These are phyloP conservation scores for Phylloporus sp. DNA, from an alignment of 1,284 basidiomycete species.

Conservation along the genomic window DNA sequence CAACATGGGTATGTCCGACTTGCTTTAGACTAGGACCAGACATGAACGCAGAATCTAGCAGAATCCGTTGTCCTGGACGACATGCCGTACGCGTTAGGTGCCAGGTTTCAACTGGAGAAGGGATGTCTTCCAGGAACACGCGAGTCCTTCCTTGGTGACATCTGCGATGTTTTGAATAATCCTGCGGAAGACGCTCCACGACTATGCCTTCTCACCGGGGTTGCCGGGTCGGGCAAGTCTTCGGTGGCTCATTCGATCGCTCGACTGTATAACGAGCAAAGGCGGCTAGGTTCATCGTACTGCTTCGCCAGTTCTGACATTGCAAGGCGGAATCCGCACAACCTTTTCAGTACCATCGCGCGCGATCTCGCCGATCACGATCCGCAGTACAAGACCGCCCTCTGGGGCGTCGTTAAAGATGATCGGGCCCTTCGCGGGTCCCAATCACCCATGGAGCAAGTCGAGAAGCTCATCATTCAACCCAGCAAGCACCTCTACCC, in stretches of 20 bases:
- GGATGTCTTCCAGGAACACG: background rate
- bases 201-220: background rate
- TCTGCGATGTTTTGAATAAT: background rate
- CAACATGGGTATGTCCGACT: background rate
- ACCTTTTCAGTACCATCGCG: background rate
- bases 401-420: background rate
- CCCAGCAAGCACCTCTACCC: background rate
- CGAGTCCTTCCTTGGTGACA: conserved; percentile 4
- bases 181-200: background rate
- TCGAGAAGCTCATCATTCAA: background rate
- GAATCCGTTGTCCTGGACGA: background rate
- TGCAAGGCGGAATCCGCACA: background rate
- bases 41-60: background rate
- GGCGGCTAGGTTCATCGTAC: background rate
- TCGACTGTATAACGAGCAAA: background rate
- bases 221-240: background rate
- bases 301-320: background rate
- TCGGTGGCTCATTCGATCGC: background rate
- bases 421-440: background rate
- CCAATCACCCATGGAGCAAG: background rate
- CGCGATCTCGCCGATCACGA: background rate
- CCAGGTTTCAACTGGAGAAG: background rate
- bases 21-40: background rate
- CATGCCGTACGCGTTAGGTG: background rate
- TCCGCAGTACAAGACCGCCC: background rate